These are phyloP conservation scores for Oryza coarctata DNA, from an alignment of 176 grass and related monocot species.

Conservation along the genomic window DNA sequence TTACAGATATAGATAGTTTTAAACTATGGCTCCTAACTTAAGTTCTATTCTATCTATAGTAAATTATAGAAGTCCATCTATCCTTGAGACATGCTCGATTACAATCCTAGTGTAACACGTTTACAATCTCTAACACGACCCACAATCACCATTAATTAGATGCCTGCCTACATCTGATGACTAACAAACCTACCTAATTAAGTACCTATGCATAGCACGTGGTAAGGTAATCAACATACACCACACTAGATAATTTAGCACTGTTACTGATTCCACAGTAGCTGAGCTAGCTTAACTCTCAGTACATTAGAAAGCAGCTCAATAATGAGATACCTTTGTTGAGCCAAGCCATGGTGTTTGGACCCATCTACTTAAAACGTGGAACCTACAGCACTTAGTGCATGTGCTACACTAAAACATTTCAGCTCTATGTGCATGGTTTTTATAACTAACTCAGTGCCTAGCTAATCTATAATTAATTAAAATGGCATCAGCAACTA, in stretches of 20 bases:
- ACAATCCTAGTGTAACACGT: too few relatives aligned
- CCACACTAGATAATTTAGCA: slow-evolving; percentile 10
- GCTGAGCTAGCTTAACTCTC: slow-evolving; percentile 12
- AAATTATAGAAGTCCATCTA: too few relatives aligned
- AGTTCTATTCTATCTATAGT: too few relatives aligned
- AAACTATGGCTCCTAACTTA: too few relatives aligned
- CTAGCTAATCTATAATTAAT: slow-evolving; percentile 17
- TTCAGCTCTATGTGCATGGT: slow-evolving; percentile 11
- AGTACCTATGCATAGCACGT: not conserved
- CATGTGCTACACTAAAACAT: slow-evolving; percentile 37
- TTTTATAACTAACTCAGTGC: slow-evolving; percentile 14
- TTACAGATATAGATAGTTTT: too few relatives aligned
- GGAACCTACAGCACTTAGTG: slow-evolving; percentile 38
- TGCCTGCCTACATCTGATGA: slow-evolving; percentile 39
- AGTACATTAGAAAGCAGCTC: slow-evolving; percentile 34
- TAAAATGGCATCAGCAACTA: slow-evolving; percentile 16
- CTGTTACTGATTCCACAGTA: slow-evolving; percentile 26
- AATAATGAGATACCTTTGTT: slow-evolving; percentile 31
- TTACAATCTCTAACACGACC: too few relatives aligned
- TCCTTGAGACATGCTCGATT: too few relatives aligned
- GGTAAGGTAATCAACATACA: slow-evolving; percentile 23
- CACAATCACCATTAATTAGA: slow-evolving; percentile 36
- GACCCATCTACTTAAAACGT: slow-evolving; percentile 43
- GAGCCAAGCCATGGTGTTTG: slow-evolving; percentile 40
- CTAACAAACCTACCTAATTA: slow-evolving; percentile 47